phyloP scores from a whole-genome alignment of 2,329 filamentous ascomycete species.

The Clarireedia hainanense region DNA sequence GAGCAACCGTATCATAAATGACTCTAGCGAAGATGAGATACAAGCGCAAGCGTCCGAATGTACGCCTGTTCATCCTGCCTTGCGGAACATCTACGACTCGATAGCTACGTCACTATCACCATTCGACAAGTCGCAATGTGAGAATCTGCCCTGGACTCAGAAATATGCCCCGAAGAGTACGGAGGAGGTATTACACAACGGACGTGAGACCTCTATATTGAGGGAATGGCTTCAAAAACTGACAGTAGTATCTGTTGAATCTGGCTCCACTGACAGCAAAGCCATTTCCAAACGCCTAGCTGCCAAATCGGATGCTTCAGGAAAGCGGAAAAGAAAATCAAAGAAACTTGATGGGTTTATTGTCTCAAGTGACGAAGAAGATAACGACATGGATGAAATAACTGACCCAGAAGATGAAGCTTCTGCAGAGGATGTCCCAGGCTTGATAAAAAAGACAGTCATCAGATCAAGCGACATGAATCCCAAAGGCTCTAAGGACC shows the following conservation, averaged over 20 bases:
- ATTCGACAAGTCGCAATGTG: slow-evolving; percentile 73
- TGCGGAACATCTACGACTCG: slow-evolving; percentile 50
- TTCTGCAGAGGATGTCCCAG: slow-evolving; percentile 29
- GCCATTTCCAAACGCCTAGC: slow-evolving; percentile 12
- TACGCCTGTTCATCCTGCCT: slow-evolving; percentile 43
- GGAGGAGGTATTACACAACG: slow-evolving; percentile 66
- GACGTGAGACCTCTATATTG: slow-evolving; percentile 61
- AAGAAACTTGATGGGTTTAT: slow-evolving; percentile 76
- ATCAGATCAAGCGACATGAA: slow-evolving; percentile 37
- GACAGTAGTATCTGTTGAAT: slow-evolving; percentile 69
- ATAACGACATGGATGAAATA: slow-evolving; percentile 60
- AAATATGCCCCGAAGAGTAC: slow-evolving; percentile 74
- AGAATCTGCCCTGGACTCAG: slow-evolving; percentile 65
- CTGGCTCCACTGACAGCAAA: slow-evolving; percentile 34
- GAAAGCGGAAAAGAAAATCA: slow-evolving; percentile 55
- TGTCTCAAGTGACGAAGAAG: slow-evolving; percentile 69
- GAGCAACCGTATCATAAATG: slow-evolving; percentile 12
- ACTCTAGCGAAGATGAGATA: slow-evolving; percentile 33
- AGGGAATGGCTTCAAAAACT: slow-evolving; percentile 75
- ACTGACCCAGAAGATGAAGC: slow-evolving; percentile 49
- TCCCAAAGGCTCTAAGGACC: slow-evolving; percentile 35
- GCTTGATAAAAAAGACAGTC: slow-evolving; percentile 44
- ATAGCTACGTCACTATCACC: slow-evolving; percentile 61
- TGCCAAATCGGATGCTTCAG: slow-evolving; percentile 31
- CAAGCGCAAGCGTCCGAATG: slow-evolving; percentile 16